Evolutionary conservation across 1,139 yeast species (phyloP).

Genomic region (Yamadazyma songkhlaensis): DNA sequence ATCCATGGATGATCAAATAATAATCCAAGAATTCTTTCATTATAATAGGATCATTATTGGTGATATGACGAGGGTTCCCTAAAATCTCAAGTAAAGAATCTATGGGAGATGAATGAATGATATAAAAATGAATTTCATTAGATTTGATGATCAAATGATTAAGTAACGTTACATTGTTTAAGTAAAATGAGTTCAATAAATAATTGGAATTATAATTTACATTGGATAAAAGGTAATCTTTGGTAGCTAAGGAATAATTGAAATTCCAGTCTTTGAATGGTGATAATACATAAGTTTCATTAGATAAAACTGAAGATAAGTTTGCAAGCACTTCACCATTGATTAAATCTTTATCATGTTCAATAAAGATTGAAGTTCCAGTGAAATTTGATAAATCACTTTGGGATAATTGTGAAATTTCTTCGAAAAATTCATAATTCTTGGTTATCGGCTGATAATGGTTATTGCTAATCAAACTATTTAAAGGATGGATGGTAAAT

Average conservation of each 20-base stretch:
- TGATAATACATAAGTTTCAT: slow-evolving; percentile 7
- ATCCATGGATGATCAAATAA: slow-evolving; percentile 18
- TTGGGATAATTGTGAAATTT: slow-evolving; percentile 4
- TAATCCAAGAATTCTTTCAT: slow-evolving; percentile 21
- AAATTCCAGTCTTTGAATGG: slow-evolving; percentile 11
- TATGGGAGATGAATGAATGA: slow-evolving; percentile 17
- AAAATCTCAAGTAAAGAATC: neutral
- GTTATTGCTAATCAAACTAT: slow-evolving; percentile 7
- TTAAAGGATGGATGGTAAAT: slow-evolving; percentile 18
- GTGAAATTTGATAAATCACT: slow-evolving; percentile 4
- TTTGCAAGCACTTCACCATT: slow-evolving; percentile 14
- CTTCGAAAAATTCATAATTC: slow-evolving; percentile 2
- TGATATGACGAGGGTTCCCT: neutral
- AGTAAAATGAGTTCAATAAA: slow-evolving; percentile 22
- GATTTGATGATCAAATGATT: slow-evolving; percentile 54
- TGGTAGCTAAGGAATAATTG: slow-evolving; percentile 1
- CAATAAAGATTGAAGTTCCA: slow-evolving; percentile 7
- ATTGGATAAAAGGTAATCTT: slow-evolving; percentile 7
- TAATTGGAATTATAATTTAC: slow-evolving; percentile 25
- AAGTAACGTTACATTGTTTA: slow-evolving; percentile 42
- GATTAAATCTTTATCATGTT: slow-evolving; percentile 18
- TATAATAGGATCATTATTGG: neutral
- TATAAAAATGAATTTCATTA: slow-evolving; percentile 33
- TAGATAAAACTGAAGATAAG: slow-evolving; percentile 4
- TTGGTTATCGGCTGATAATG: slow-evolving; percentile 2